These are phyloP conservation scores for Geotrichum fermentans DNA, from an alignment of 1,139 yeast species.

Conservation along the genomic window DNA sequence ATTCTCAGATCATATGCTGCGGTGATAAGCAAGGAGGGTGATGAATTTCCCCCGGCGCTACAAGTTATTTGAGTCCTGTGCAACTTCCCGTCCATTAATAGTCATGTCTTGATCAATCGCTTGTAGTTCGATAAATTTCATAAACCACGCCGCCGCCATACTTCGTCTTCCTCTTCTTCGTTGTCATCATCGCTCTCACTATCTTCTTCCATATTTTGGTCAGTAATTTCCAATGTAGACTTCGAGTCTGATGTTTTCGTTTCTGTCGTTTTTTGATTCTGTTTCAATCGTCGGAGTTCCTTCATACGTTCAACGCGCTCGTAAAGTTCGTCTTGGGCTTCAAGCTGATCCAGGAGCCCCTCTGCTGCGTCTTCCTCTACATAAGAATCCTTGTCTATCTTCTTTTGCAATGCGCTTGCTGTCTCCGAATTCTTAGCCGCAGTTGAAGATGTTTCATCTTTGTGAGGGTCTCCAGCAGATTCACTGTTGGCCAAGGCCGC, in stretches of 20 bases:
- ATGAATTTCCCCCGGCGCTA: no score
- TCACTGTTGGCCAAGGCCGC: conserved; percentile 6
- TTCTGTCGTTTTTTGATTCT: conserved; percentile 50
- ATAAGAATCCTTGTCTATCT: conserved; percentile 71
- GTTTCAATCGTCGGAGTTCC: conserved; percentile 39
- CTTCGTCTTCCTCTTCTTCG: conserved; percentile 30
- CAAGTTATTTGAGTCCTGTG: no score
- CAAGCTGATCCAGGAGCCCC: conserved; percentile 64
- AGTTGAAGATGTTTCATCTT: neutral
- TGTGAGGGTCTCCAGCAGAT: neutral
- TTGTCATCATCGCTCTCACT: conserved; percentile 24
- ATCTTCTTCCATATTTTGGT: conserved; percentile 42
- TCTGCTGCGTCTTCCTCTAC: conserved; percentile 60
- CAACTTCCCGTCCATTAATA: no score
- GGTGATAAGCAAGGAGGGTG: no score
- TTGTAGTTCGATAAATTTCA: no score
- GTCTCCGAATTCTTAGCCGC: neutral
- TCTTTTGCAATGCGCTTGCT: conserved; percentile 21
- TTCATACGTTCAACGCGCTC: conserved; percentile 17
- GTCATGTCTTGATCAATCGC: no score
- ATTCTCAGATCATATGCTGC: no score
- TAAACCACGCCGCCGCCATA: conserved; percentile 14
- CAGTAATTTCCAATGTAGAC: conserved; percentile 39
- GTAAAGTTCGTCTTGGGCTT: conserved; percentile 44
- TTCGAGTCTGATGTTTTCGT: conserved; percentile 78